Percentiles rank a stretch among this genome's conserved stretches.
phyloP scores from a whole-genome alignment of 805 yeast species.

The Metschnikowia corniflorae region DNA sequence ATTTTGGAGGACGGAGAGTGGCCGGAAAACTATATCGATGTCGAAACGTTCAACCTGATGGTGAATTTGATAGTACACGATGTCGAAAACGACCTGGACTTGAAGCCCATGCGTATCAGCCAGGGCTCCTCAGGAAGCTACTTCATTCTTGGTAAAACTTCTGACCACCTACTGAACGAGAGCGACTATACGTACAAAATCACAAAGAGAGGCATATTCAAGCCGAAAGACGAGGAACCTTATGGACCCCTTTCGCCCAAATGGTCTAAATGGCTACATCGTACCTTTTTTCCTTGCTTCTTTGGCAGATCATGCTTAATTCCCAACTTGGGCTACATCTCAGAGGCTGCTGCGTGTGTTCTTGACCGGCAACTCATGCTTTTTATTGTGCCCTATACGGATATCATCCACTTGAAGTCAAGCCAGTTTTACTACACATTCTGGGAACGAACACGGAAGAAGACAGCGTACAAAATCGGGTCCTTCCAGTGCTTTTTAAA shows the following conservation, averaged over 20 bases:
- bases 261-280: slow-evolving; percentile 76
- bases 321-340: slow-evolving; percentile 67
- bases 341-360: slow-evolving; percentile 70
- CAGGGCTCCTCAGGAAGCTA: slow-evolving; percentile 73
- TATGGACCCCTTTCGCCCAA: slow-evolving; percentile 76
- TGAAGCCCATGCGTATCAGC: slow-evolving; percentile 51
- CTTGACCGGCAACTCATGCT: slow-evolving; percentile 58
- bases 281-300: slow-evolving; percentile 73
- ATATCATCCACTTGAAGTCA: slow-evolving; percentile 48
- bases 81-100: slow-evolving; percentile 36
- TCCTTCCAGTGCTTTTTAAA: slow-evolving; percentile 62
- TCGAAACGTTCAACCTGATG: slow-evolving; percentile 32
- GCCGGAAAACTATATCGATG: slow-evolving; percentile 24
- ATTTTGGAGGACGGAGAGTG: slow-evolving; percentile 10
- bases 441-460: slow-evolving; percentile 36
- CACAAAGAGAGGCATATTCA: slow-evolving; percentile 56
- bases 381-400: slow-evolving; percentile 64
- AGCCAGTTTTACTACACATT: slow-evolving; percentile 50
- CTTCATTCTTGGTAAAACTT: slow-evolving; percentile 36
- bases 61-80: slow-evolving; percentile 45
- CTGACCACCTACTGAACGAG: slow-evolving; percentile 14
- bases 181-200: slow-evolving; percentile 6
- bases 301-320: slow-evolving; percentile 71
- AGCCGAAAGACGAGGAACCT: slow-evolving; percentile 79
- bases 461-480: slow-evolving; percentile 47